Base-by-base conservation (phyloP, 108 stramenopile species). In the Hondaea fermentalgiana region DNA sequence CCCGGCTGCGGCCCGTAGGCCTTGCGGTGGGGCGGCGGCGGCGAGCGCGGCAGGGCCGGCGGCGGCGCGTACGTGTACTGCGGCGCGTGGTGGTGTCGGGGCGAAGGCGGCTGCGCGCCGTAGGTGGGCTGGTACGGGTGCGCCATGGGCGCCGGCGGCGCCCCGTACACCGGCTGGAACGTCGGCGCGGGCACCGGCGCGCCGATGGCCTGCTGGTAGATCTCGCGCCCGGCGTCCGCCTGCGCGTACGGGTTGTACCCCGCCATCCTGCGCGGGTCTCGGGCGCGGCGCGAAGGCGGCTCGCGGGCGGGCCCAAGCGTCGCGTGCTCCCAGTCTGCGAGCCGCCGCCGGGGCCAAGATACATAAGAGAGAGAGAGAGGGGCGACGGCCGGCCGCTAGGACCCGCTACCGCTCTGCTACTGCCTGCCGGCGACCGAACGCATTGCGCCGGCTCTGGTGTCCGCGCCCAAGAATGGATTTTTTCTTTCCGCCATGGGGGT, bases 211-310 rank as follows among this genome's bases (percentile, higher is more conserved):
- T 83, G 45, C 76, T 83, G 76, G 28, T 83, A 83, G 76, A 83
- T 47, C 76, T 47, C 45, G 17, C 51, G 45, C 14, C 76, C 76
- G 12, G 51, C 5, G 25, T 8, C 17, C 45, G 76, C 76, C 51
- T 83, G 76, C 76, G 76, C 76, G 51, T 83, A 83, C 45, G 76
- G 76, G 51, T 83, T 83, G 76, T 83, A 83, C 23, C 17, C 72
- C 72, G 72, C 16, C 72, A 72, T 72, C 72, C 35, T 35, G 35
- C 35, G 35, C 35, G 35, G 35, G 35, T 35, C 35, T 35, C 28
- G 1, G 55, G 55, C 55, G 55, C 55, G 55, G 16, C 8, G 55
- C 55, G 55, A 57, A 16, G 55, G 55, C 14, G 55, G 14, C 16
- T 57, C 14, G 28, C 28, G 55, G 16, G 55, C 35, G 35, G 35